These are phyloP conservation scores for Chytridium lagenaria DNA, from an alignment of 371 early-diverging fungal species.

Conservation along the genomic window DNA sequence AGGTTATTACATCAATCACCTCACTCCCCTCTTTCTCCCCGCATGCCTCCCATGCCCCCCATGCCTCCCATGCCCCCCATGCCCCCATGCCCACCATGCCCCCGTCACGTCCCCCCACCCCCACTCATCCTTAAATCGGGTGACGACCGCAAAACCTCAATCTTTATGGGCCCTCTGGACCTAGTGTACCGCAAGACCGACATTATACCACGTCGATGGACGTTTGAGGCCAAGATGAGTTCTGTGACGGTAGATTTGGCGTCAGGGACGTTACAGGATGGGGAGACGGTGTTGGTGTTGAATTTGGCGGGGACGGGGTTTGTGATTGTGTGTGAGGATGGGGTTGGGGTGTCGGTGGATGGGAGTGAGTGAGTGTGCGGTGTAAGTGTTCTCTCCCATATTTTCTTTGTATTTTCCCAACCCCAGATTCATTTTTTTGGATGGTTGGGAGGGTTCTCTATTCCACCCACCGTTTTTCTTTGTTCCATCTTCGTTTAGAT, in stretches of 20 bases:
- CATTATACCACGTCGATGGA: constrained; percentile 8
- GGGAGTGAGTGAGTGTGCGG: not conserved
- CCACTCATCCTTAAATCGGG: constrained; percentile 18
- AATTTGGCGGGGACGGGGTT: constrained; percentile 7
- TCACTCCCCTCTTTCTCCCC: not conserved
- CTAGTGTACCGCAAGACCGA: constrained; percentile 10
- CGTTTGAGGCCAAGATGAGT: not conserved
- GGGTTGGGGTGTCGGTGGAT: not conserved
- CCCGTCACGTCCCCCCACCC: not conserved
- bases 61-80: not conserved
- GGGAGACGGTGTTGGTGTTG: constrained; percentile 12
- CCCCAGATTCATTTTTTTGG: not conserved
- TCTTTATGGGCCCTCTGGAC: constrained; percentile 3
- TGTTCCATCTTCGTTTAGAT: too few species aligned
- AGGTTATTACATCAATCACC: too few species aligned
- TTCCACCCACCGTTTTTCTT: not conserved
- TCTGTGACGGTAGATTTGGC: constrained; percentile 9
- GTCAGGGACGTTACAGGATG: constrained; percentile 4
- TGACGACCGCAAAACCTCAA: constrained; percentile 6
- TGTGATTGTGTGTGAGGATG: not conserved
- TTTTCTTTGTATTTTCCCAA: not conserved
- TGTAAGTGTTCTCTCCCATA: constrained; percentile 2
- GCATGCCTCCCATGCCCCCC: not conserved
- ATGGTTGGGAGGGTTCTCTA: too few species aligned
- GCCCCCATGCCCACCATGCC: too few species aligned